Base-by-base conservation (phyloP, 768 basidiomycete genomes). In the Lyophyllum semitale region DNA sequence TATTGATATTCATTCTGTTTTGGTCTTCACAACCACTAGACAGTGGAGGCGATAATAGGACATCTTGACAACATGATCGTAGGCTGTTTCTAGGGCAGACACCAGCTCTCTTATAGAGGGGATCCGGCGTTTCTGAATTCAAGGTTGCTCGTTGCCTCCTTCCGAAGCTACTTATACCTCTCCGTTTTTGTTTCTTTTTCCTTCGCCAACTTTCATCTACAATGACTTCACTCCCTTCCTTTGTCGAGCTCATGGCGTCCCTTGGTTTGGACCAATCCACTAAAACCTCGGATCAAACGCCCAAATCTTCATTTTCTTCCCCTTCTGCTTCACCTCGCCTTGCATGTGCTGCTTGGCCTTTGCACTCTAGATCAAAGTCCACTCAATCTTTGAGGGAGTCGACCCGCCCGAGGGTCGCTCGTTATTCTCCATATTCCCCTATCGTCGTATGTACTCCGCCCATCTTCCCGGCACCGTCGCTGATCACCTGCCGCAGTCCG, bases 231-330 rank as follows among this genome's bases (percentile, higher is more conserved):
- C 85, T 93, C 63, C 91, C 91, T 66, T 92, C 91, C 53, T 93
- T 93, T 69, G 85, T 91, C 55, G 86, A 92, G 74, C 88, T 93
- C 68, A 91, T 93, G 89, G 83, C 84, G 59, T 83, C 91, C 57
- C 77, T 93, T 62, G 91, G 89, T 59, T 78, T 93, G 70, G 84
- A 89, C 50, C 69, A 73, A 44, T 59, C 67, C 48, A 59, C 64
- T 57, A 60, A 55, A 47, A 60, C 67, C 23, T 63, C 73, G 44
- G 72, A 62, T 63, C 60, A 57, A 59, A 74, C 75, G 26, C 79
- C 71, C 44, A 61, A 73, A 47, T 72, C 76, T 42, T 71, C 82
- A 51, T 77, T 75, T 45, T 77, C 81, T 42, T 72, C 78, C 26
- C 77, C 78, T 52, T 74, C 76, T 44, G 51, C 60, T 51, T 73